Conservation (phyloP, 352 stramenopile species). For the Pythium myriotylum region DNA sequence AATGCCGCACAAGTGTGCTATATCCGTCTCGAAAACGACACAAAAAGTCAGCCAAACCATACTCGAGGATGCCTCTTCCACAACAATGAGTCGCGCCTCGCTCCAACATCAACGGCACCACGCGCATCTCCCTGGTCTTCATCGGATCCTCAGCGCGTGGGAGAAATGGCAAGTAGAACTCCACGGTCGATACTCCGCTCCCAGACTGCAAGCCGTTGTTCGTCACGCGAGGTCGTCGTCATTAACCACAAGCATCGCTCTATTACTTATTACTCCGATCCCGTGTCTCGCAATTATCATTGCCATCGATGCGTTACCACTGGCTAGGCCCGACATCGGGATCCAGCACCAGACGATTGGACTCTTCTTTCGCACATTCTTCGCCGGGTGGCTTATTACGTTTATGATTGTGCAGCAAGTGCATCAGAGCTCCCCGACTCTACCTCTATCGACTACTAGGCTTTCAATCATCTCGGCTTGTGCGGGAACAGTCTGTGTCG, state of each 20-base stretch:
- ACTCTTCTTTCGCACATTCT: neutral
- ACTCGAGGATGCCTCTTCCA: too few relatives aligned
- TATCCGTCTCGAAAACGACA: too few relatives aligned
- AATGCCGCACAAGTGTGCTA: too few relatives aligned
- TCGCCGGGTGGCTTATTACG: neutral
- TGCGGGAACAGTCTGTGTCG: neutral
- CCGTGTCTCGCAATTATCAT: neutral
- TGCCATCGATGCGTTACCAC: neutral
- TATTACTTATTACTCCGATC: neutral
- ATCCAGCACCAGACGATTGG: neutral
- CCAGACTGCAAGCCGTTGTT: too few relatives aligned
- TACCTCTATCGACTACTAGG: neutral
- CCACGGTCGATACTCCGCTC: too few relatives aligned
- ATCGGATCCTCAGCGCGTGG: too few relatives aligned
- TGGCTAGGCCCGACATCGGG: neutral
- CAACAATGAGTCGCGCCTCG: too few relatives aligned
- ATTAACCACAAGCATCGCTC: neutral
- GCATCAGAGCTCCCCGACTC: conserved; percentile 5
- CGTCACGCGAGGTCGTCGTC: too few relatives aligned
- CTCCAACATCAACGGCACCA: too few relatives aligned
- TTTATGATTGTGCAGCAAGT: neutral
- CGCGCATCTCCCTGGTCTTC: too few relatives aligned
- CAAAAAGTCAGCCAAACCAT: too few relatives aligned
- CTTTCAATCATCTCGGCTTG: neutral
- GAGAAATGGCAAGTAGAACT: too few relatives aligned